Base-by-base conservation (phyloP, 176 grass and related monocot genomes). In the Echinochloa phyllopogon region DNA sequence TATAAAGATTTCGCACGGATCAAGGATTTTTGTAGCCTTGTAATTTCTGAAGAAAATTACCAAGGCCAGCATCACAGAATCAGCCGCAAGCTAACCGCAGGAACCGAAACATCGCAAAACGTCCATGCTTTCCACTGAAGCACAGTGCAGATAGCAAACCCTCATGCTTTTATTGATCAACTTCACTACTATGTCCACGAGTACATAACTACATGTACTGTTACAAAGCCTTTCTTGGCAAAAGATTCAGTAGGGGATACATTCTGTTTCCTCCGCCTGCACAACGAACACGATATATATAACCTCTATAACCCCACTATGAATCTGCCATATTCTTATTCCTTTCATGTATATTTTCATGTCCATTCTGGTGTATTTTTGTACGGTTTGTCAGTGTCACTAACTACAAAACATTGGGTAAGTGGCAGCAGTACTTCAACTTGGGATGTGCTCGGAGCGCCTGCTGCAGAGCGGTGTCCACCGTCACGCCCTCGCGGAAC, bases 391-490 rank as follows among this genome's bases (percentile, higher is more conserved):
- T 86, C 78, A 74, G 72, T 55, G 48, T 67, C 72, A 79, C 56
- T 90, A 90, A 73, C 87, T 92, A 91, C 81, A 81, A 81, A 88
- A 66, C 84, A 67, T 82, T 72, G n/a, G 87, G 88, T 27, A 92
- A 82, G 83, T 99, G 96, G 84, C 96, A 99, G 49, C 69, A 87
- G 80, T 91, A 99, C 71, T 93, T 99, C 84, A 89, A 73, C 81
- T 95, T 99, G 6, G 91, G 89, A 87, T 96, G 79, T 4, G 70
- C 65, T 1, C 93, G 83, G 37, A 92, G 89, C 2, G 96, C 93
- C 70, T 87, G 84, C 44, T 89, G 96, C 50, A 99, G 86, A 39
- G 96, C 93, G 0, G 76, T 90, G 77, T 96, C 93, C 56, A 92
- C 85, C 21, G 86, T 89, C 47, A 91, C 90, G 18, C 96, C 91